Evolutionary conservation across 768 basidiomycete species (phyloP), one percentile per base, ranked within the genome.

Genomic region (Suillus clintonianus): DNA sequence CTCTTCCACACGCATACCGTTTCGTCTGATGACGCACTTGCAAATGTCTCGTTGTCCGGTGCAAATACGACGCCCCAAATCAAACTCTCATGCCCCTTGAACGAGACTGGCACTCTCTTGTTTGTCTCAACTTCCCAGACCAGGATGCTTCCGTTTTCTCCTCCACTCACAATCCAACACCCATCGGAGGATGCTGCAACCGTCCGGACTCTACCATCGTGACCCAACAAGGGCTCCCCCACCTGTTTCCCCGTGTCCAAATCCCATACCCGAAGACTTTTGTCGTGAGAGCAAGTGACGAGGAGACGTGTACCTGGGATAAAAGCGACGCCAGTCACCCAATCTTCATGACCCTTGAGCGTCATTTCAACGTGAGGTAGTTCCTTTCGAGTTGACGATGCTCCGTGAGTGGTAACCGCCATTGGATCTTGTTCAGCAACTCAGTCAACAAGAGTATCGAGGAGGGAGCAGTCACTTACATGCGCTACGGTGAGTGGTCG

Each of bases 211-310:
- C 1, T 34, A 34, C 7, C 34, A 34, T 34, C 34, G 34, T 34
- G 34, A 34, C 34, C 27, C 15, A 30, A 17, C 27, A 50, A 30
- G 48, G 48, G 48, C 15, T 39, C 13, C 13, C 15, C 48, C 15
- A 50, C 15, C 30, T 50, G 22, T 27, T 50, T 27, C 3, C 27
- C 27, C 4, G 27, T 50, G 4, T 27, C 48, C 48, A 50, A 3
- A 50, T 50, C 15, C 48, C 24, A 50, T 15, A 50, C 15, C 15
- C 8, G 27, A 17, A 50, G 48, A 17, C 15, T 17, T 24, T 15
- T 50, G 48, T 50, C 48, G 3, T 2, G 0, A 2, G 48, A 27
- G 27, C 27, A 4, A 50, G 89, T 69, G 90, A 30, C 9, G 15
- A 50, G 48, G 27, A 50, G 8, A 27, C 48, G 48, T 1, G 27